Evolutionary conservation across 495 filamentous ascomycete genomes (phyloP).

Genomic region (Staphylotrichum longicolle): DNA sequence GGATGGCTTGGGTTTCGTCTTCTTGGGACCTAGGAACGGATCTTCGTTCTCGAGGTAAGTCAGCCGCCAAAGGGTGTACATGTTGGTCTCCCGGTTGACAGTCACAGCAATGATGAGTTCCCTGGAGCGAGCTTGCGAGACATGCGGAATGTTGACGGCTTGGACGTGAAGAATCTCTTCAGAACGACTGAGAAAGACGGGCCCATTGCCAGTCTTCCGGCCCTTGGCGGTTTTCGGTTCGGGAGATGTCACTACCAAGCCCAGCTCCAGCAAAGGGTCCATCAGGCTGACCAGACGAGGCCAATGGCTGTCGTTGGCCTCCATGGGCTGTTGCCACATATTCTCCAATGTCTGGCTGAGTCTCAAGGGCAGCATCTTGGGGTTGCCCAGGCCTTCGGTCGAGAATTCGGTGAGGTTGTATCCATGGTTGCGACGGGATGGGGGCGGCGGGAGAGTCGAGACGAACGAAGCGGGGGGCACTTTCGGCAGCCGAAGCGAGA

Average conservation of each 20-base stretch:
- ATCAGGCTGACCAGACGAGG: slow-evolving; percentile 82
- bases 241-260: slow-evolving; percentile 65
- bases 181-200: slow-evolving; percentile 55
- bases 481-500: slow-evolving; percentile 51
- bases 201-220: slow-evolving; percentile 20
- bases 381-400: slow-evolving; percentile 50
- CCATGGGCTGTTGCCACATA: slow-evolving; percentile 48
- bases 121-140: slow-evolving; percentile 19
- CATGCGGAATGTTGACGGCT: slow-evolving; percentile 27
- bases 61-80: slow-evolving; percentile 78
- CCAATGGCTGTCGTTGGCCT: slow-evolving; percentile 55
- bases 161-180: slow-evolving; percentile 80
- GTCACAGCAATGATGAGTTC: slow-evolving; percentile 78
- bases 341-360: slow-evolving; percentile 47
- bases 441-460: slow-evolving; percentile 57
- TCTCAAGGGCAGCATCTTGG: slow-evolving; percentile 47
- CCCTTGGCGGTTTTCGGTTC: slow-evolving; percentile 31
- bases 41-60: slow-evolving; percentile 62
- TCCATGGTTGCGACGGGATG: slow-evolving; percentile 37
- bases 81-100: slow-evolving; percentile 64
- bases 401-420: slow-evolving; percentile 52
- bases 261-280: slow-evolving; percentile 83
- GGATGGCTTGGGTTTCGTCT: slow-evolving; percentile 52
- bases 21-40: slow-evolving; percentile 49
- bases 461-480: slow-evolving; percentile 81